phyloP scores from a whole-genome alignment of 805 yeast genomes.

The Hanseniaspora clermontiae region DNA sequence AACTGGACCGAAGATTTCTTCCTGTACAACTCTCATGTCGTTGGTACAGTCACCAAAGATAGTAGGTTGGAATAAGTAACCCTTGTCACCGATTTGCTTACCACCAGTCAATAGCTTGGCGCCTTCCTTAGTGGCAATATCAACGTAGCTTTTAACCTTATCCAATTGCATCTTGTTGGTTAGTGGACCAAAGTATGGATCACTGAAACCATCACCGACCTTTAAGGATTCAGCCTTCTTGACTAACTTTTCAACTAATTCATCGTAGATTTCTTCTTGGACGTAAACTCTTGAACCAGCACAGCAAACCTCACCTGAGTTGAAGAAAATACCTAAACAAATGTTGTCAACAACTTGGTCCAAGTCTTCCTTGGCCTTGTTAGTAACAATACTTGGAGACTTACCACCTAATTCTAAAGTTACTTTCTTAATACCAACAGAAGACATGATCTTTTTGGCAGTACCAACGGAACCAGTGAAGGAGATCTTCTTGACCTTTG shows the following conservation, averaged over 20 bases:
- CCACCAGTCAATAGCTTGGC: conserved; percentile 74
- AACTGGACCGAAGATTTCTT: conserved; percentile 89
- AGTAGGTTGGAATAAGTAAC: conserved; percentile 69
- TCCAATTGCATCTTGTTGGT: conserved; percentile 55
- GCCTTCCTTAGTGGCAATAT: conserved; percentile 52
- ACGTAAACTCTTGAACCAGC: conserved; percentile 83
- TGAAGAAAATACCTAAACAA: conserved; percentile 67
- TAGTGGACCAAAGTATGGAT: conserved; percentile 64
- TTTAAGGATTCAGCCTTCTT: conserved; percentile 38
- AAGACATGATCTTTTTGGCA: conserved; percentile 59
- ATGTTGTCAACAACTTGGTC: conserved; percentile 53
- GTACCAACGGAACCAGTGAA: conserved; percentile 84
- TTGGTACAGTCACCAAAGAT: conserved; percentile 70
- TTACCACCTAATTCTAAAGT: conserved; percentile 83
- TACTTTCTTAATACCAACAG: conserved; percentile 69
- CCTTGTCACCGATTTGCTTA: conserved; percentile 55
- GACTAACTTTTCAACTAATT: conserved; percentile 47
- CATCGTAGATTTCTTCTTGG: conserved; percentile 59
- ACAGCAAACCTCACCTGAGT: conserved; percentile 88
- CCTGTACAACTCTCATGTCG: conserved; percentile 62
- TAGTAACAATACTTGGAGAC: conserved; percentile 68
- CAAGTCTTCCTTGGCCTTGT: conserved; percentile 50
- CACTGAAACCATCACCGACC: conserved; percentile 72
- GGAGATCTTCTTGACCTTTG: conserved; percentile 66
- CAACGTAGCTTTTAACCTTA: conserved; percentile 51